Percentiles rank a stretch among this genome's conserved stretches.
Conservation (phyloP, 1,284 basidiomycete species). For the Melampsora medusae region DNA sequence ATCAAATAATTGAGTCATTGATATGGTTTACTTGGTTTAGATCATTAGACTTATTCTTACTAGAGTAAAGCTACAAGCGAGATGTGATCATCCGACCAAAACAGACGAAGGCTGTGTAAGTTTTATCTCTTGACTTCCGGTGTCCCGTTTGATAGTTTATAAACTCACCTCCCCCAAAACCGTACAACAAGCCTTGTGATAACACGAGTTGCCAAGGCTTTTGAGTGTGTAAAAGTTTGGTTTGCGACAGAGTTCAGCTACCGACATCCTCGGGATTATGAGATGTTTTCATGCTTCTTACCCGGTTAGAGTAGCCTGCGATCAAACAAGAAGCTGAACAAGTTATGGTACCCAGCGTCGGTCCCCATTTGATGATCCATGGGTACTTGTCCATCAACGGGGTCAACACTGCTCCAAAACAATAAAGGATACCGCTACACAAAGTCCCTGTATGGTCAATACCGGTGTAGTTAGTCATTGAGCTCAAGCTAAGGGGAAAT, state of each 20-base stretch:
- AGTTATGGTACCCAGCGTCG: slow-evolving; percentile 16
- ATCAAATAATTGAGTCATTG: background rate
- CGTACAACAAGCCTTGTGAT: slow-evolving; percentile 22
- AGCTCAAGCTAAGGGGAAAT: no score
- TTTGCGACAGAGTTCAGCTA: background rate
- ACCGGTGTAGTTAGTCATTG: no score
- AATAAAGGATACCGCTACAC: slow-evolving; percentile 26
- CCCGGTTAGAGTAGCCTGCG: slow-evolving; percentile 20
- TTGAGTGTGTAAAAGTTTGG: background rate
- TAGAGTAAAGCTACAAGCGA: background rate
- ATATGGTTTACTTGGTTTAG: background rate
- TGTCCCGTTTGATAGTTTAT: background rate
- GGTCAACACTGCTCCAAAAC: slow-evolving; percentile 18
- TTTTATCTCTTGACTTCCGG: background rate
- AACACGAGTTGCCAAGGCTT: slow-evolving; percentile 19
- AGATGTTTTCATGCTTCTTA: background rate
- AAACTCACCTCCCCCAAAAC: slow-evolving; percentile 25
- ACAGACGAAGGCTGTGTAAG: background rate
- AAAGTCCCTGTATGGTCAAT: slow-evolving; percentile 3
- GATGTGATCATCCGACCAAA: background rate
- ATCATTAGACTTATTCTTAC: background rate
- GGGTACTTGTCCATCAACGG: slow-evolving; percentile 21
- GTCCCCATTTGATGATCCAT: background rate
- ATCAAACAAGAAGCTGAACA: slow-evolving; percentile 22
- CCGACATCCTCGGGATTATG: background rate